phyloP scores from a whole-genome alignment of 2,329 filamentous ascomycete species.

The Periconia macrospinosa region DNA sequence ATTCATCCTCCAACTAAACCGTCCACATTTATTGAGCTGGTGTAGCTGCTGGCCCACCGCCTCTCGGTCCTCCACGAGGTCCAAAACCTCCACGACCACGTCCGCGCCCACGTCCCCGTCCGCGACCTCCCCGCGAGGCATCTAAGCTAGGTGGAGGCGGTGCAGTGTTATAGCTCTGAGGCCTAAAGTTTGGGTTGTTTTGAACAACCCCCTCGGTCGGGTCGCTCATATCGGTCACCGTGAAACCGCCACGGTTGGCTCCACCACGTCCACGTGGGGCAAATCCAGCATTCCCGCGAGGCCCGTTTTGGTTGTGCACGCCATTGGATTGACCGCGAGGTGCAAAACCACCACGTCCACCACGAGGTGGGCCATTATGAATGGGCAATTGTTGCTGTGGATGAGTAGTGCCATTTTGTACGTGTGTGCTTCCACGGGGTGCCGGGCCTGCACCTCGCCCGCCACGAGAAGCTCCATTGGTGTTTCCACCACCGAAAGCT shows the following conservation, averaged over 20 bases:
- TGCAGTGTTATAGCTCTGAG: slow-evolving; percentile 48
- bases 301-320: slow-evolving; percentile 24
- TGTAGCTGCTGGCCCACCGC: slow-evolving; percentile 16
- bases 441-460: slow-evolving; percentile 43
- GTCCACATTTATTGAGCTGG: slow-evolving; percentile 15
- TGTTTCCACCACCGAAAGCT: slow-evolving; percentile 52
- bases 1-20: not conserved
- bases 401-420: slow-evolving; percentile 27
- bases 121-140: slow-evolving; percentile 29
- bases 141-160: slow-evolving; percentile 41
- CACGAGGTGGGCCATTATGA: slow-evolving; percentile 40
- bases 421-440: slow-evolving; percentile 25
- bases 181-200: slow-evolving; percentile 60
- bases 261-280: slow-evolving; percentile 46
- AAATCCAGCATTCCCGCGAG: slow-evolving; percentile 38
- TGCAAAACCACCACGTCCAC: slow-evolving; percentile 43
- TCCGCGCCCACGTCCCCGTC: slow-evolving; percentile 35
- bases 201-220: slow-evolving; percentile 56
- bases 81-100: slow-evolving; percentile 29
- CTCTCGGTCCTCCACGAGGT: slow-evolving; percentile 20
- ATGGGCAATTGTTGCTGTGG: slow-evolving; percentile 41
- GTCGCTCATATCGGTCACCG: slow-evolving; percentile 53
- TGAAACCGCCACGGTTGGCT: slow-evolving; percentile 48
- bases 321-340: slow-evolving; percentile 36
- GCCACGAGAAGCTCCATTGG: slow-evolving; percentile 35